Base-by-base conservation (phyloP, 2,329 filamentous ascomycete species). In the Albophoma yamanashiensis region DNA sequence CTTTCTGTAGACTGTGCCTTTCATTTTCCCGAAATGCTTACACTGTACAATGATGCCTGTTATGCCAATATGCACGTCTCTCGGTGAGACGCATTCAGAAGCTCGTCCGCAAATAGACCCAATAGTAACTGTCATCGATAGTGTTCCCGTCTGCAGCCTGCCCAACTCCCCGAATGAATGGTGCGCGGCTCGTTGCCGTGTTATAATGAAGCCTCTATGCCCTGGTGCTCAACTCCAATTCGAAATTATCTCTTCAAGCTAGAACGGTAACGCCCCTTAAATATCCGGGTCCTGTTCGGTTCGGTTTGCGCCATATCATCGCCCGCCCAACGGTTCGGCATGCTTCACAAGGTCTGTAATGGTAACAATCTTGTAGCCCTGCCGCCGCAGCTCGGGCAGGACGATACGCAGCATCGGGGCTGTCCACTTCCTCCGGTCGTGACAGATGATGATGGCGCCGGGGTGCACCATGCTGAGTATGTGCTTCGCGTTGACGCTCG, bases 351-450 rank as follows among this genome's bases (percentile, higher is more conserved):
- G 75, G 66, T 87, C 82, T 5, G 87, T 86, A 25, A 96, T 75
- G 20, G 86, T 89, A 38, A 91, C 86, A 43, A 93, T 79, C 60
- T 76, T 77, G 71, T 90, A 96, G 0, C 90, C 91, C 64, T 82
- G 80, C 63, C 77, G 77, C 72, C 77, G 85, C 67, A 95, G 75
- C 69, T 89, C 87, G 0, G 88, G 88, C 65, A 96, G 72, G 45
- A 94, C 87, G 62, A 77, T 82, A 45, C 78, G 77, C 73, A 96
- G 70, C 89, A 96, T 94, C 0, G 89, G 88, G 56, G 82, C 79
- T 34, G 91, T 95, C 89, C 92, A 96, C n/a, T 80, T 77, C 68
- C 92, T 80, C 64, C 91, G 74, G 75, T 96, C 92, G 75, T 96
- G 92, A 69, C 91, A 92, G 58, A 96, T 87, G 62, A 96, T 86